These are phyloP conservation scores for Knufia petricola DNA, from an alignment of 2,329 filamentous ascomycete species.

Conservation along the genomic window DNA sequence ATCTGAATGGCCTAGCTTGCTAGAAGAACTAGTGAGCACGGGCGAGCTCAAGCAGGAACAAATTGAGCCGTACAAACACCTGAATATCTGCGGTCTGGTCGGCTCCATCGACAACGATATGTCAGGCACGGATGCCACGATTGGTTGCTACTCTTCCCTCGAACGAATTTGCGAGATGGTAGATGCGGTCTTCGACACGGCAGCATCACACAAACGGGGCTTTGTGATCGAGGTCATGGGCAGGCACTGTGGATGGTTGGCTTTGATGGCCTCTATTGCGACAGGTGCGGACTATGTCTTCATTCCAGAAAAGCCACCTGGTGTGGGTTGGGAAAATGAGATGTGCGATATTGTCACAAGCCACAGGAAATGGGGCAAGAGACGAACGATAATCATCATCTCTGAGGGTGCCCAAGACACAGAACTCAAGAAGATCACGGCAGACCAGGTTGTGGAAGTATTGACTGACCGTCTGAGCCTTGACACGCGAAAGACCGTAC, in stretches of 20 bases:
- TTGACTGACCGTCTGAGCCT: conserved; percentile 72
- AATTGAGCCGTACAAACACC: conserved; percentile 64
- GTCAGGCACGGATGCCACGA: conserved; percentile 92
- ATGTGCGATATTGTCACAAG: conserved; percentile 72
- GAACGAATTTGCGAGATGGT: conserved; percentile 90
- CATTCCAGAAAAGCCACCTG: conserved; percentile 85
- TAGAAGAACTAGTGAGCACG: conserved; percentile 71
- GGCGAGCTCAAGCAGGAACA: conserved; percentile 63
- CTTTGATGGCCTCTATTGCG: conserved; percentile 88
- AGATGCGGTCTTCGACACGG: conserved; percentile 86
- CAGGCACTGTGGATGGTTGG: conserved; percentile 93
- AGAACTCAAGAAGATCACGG: conserved; percentile 72
- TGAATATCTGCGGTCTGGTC: conserved; percentile 94
- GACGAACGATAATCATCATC: conserved; percentile 96
- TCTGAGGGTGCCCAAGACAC: conserved; percentile 88
- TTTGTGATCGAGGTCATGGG: conserved; percentile 99
- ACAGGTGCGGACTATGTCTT: conserved; percentile 96
- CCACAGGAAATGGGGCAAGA: conserved; percentile 80
- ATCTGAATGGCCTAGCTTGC: conserved; percentile 77
- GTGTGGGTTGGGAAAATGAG: conserved; percentile 77
- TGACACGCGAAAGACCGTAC: conserved; percentile 87
- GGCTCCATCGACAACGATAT: conserved; percentile 98
- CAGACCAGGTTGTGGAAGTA: conserved; percentile 73
- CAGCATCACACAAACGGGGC: conserved; percentile 87
- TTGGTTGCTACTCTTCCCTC: conserved; percentile 91